Conservation (phyloP, 139 green algal species). For the Chlorella sp. region DNA sequence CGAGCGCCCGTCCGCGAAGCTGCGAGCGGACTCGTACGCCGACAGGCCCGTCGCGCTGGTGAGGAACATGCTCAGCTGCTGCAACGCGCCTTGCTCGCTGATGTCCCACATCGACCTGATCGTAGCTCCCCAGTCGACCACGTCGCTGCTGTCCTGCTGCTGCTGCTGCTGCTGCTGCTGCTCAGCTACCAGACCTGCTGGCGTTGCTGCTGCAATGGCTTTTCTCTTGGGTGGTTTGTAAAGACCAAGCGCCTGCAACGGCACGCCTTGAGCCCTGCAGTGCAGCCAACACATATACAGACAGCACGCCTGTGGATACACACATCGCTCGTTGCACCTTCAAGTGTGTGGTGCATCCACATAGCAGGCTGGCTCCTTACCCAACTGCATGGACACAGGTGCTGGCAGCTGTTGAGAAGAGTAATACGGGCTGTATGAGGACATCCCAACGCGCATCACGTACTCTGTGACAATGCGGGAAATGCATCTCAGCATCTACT, state of each 20-base stretch:
- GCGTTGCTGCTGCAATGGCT: too few species aligned
- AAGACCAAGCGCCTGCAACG: not conserved
- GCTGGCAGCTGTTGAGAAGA: too few species aligned
- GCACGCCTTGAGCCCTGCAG: not conserved
- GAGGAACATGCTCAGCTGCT: not conserved
- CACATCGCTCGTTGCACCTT: too few species aligned
- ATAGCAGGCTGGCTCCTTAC: too few species aligned
- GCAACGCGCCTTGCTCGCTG: not conserved
- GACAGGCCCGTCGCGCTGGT: not conserved
- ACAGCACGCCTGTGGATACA: too few species aligned
- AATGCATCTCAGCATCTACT: too few species aligned
- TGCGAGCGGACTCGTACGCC: conserved; percentile 35
- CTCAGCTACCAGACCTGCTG: too few species aligned
- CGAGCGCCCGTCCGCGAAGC: conserved; percentile 34
- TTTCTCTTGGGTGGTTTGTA: not conserved
- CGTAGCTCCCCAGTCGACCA: not conserved
- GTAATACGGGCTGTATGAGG: too few species aligned
- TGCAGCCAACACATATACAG: not conserved
- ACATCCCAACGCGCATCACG: too few species aligned
- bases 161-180: too few species aligned
- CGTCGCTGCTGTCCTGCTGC: not conserved
- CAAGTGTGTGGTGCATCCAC: too few species aligned
- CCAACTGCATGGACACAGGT: too few species aligned
- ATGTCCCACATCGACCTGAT: not conserved
- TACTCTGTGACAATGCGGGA: not conserved